These are phyloP conservation scores for Quercus ilex DNA, from an alignment of 306 rosid species.

Conservation along the genomic window DNA sequence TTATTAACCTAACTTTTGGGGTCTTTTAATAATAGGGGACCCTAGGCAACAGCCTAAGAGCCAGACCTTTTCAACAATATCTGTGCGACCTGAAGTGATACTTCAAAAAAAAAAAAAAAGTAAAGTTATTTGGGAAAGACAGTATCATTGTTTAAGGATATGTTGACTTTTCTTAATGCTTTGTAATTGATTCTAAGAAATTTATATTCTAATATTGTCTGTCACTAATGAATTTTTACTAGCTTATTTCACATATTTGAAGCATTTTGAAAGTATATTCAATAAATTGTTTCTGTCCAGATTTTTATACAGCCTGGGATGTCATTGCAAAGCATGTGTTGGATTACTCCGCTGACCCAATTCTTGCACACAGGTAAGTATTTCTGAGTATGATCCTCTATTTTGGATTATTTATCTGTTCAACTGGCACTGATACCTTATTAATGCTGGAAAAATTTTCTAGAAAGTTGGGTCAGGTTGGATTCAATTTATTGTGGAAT, in stretches of 20 bases:
- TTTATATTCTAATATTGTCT: neutral
- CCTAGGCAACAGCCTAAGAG: no score
- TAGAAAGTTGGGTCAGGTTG: neutral
- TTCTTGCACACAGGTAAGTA: conserved; percentile 68
- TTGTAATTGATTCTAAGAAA: neutral
- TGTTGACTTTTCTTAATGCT: neutral
- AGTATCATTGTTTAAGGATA: neutral
- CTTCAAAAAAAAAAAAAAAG: neutral
- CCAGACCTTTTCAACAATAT: neutral
- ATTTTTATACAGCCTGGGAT: conserved; percentile 97
- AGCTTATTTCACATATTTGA: neutral
- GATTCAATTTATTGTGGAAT: conserved; percentile 5
- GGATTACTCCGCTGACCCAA: conserved; percentile 49
- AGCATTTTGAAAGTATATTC: conserved; percentile 23
- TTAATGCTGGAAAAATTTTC: conserved; percentile 15
- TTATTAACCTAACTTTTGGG: no score
- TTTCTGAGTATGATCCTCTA: conserved; percentile 15
- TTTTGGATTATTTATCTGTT: conserved; percentile 11
- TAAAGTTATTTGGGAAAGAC: neutral
- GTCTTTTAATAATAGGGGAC: no score
- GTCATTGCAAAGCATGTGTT: conserved; percentile 66
- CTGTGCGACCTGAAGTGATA: neutral
- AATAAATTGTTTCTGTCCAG: conserved; percentile 35
- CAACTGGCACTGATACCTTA: conserved; percentile 8
- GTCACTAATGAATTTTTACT: neutral